Conservation (phyloP, 305 asterid genomes). For the Fraxinus platypoda region DNA sequence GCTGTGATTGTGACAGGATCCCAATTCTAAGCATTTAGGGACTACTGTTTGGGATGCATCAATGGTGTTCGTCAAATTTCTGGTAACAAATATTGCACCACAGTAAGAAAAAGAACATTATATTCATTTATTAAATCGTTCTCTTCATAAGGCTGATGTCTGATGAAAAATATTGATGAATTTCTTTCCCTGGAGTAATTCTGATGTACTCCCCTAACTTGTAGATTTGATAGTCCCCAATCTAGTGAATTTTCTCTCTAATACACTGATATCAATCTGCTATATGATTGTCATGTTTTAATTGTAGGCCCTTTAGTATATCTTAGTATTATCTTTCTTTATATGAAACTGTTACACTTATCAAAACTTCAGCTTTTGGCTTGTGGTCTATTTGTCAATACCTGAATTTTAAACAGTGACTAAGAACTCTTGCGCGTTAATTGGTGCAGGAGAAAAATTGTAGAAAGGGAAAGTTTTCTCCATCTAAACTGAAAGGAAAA, state of each 20-base stretch:
- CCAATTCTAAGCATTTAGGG: constrained; percentile 92
- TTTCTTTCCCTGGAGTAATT: neutral
- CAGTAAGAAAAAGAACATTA: neutral
- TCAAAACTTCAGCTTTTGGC: neutral
- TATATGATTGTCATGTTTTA: neutral
- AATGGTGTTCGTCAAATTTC: constrained; percentile 87
- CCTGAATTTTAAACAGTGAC: constrained; percentile 14
- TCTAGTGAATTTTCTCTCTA: neutral
- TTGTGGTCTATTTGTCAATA: constrained; percentile 1
- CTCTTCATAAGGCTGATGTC: neutral
- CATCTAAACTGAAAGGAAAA: constrained; percentile 83
- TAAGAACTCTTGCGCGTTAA: constrained; percentile 17
- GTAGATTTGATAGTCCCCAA: neutral
- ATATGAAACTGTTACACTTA: neutral
- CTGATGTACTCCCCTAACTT: neutral
- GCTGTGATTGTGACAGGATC: constrained; percentile 60
- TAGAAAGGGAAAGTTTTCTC: constrained; percentile 81
- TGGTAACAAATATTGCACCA: constrained; percentile 42
- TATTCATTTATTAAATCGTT: neutral
- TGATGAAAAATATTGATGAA: neutral
- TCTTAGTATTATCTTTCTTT: neutral
- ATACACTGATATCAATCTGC: neutral
- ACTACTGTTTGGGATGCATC: constrained; percentile 99
- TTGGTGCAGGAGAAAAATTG: constrained; percentile 70
- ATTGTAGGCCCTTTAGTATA: neutral